A percentile compares a stretch with the other conserved stretches of the same genome.
phyloP scores from a whole-genome alignment of 768 basidiomycete genomes.

The Suillus sp. region DNA sequence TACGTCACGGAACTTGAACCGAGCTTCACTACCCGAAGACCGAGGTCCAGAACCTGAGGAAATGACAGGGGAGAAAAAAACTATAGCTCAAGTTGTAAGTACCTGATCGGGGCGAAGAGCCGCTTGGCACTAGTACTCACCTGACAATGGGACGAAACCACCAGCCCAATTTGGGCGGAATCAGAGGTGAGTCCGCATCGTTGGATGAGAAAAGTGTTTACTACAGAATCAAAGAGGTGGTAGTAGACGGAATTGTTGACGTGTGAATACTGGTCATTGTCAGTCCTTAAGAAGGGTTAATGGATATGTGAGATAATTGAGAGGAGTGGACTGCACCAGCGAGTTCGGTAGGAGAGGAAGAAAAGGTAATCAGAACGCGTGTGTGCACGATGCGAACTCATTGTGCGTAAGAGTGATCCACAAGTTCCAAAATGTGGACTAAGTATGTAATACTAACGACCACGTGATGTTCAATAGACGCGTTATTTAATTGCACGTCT shows the following conservation, averaged over 20 bases:
- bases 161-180: slow-evolving; percentile 67
- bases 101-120: background rate
- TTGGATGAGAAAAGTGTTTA: slow-evolving; percentile 78
- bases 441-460: background rate
- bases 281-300: slow-evolving; percentile 55
- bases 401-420: background rate
- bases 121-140: slow-evolving; percentile 32
- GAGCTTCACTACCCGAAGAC: slow-evolving; percentile 64
- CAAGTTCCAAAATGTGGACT: too few relatives aligned
- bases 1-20: slow-evolving; percentile 79
- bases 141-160: slow-evolving; percentile 76
- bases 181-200: slow-evolving; percentile 57
- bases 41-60: slow-evolving; percentile 69
- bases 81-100: slow-evolving; percentile 31
- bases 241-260: slow-evolving; percentile 83
- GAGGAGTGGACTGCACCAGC: slow-evolving; percentile 51
- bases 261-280: slow-evolving; percentile 86
- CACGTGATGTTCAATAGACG: slow-evolving; percentile 27
- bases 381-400: background rate
- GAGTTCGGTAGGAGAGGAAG: slow-evolving; percentile 63
- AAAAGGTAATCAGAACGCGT: slow-evolving; percentile 56
- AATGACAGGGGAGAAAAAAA: slow-evolving; percentile 77
- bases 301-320: background rate
- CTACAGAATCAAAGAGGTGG: slow-evolving; percentile 78
- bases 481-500: slow-evolving; percentile 23